Evolutionary conservation across 1,284 basidiomycete species (phyloP), one percentile per base, ranked within the genome.

Genomic region (Neolentinus lepideus): DNA sequence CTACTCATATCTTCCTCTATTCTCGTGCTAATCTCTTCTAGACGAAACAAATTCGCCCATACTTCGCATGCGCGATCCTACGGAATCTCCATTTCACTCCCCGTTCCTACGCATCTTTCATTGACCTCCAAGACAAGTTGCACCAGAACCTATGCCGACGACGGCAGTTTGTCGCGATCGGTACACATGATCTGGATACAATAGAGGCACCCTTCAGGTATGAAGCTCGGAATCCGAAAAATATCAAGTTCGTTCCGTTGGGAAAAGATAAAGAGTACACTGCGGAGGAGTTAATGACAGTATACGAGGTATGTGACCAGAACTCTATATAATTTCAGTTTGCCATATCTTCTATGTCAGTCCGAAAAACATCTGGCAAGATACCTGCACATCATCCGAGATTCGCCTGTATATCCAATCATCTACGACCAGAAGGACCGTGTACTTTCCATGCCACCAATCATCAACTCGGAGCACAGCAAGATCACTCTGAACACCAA

Each of bases 71-170:
- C 57, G 95, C 94, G 14, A 78, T 99, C 54, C 80, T 99, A 53
- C 88, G 97, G 58, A 91, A 95, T 65, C 75, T 98, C 67, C 84
- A 84, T 56, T 95, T 99, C 75, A 94, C 90, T 22, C 84, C 85
- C 38, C 80, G 85, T 57, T 94, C 91, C 54, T 99, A 99, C 69
- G 91, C 91, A 38, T 95, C 92, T 59, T 99, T 99, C 81, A 98
- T 99, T 67, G 97, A 98, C 67, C 76, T 98, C 19, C 97, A 99
- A 73, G 97, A 99, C 71, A 99, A 99, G 74, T 79, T 99, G 47
- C 97, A 99, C 69, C 91, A 95, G 66, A 99, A 99, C 70, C 80
- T 99, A 48, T 96, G 92, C 64, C 80, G 97, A 54, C 79, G 90
- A 62, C 79, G 97, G 57, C 92, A 91, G 64, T 83, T 99, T 45